These are phyloP conservation scores for Perkinsus chesapeaki DNA, from an alignment of 169 alveolate species.

Conservation along the genomic window DNA sequence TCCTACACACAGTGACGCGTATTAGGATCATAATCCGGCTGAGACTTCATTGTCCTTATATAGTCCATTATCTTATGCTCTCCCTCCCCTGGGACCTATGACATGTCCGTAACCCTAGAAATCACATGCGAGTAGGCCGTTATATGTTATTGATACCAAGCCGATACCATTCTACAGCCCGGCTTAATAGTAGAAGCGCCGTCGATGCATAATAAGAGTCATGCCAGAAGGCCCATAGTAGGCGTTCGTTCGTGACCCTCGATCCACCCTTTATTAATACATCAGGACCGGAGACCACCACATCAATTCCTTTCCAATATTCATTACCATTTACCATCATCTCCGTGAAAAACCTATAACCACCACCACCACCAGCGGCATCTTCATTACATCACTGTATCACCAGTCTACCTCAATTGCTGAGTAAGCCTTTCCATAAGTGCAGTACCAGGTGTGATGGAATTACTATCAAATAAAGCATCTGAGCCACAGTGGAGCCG, in stretches of 20 bases:
- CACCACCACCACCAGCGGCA: neutral
- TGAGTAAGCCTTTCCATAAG: slow-evolving; percentile 85
- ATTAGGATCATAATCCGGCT: slow-evolving; percentile 67
- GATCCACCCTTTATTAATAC: too few relatives aligned
- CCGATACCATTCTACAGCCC: too few relatives aligned
- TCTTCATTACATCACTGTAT: neutral
- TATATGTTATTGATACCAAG: too few relatives aligned
- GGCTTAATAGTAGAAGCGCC: too few relatives aligned
- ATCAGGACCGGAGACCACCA: slow-evolving; percentile 8
- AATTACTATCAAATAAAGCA: slow-evolving; percentile 88
- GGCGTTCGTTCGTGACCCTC: slow-evolving; percentile 34
- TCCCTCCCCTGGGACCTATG: slow-evolving; percentile 98
- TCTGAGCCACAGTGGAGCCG: neutral
- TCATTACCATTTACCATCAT: neutral
- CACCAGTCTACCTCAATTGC: slow-evolving; percentile 17
- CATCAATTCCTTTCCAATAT: neutral
- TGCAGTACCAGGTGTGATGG: slow-evolving; percentile 99
- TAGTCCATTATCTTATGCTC: slow-evolving; percentile 97
- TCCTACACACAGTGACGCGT: slow-evolving; percentile 82
- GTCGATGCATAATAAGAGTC: slow-evolving; percentile 69
- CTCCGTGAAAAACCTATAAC: neutral
- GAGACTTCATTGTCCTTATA: slow-evolving; percentile 37
- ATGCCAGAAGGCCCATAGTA: slow-evolving; percentile 77
- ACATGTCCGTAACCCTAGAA: slow-evolving; percentile 63
- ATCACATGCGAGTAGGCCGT: too few relatives aligned